phyloP scores from a whole-genome alignment of 352 stramenopile genomes.

The Globisporangium parvum region DNA sequence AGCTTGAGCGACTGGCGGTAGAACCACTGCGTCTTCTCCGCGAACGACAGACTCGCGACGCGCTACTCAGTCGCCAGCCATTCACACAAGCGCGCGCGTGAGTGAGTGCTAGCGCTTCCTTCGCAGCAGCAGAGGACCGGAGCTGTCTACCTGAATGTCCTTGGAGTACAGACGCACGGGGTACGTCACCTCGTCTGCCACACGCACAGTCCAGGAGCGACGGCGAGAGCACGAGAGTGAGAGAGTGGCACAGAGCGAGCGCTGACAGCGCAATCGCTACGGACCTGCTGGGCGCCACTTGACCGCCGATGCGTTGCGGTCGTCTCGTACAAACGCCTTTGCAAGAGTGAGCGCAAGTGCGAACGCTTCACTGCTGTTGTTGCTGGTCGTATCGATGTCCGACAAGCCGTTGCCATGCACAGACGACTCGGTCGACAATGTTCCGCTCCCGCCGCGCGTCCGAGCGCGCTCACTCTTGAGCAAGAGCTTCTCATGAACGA shows the following conservation, averaged over 20 bases:
- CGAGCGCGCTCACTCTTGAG: conserved; percentile 4
- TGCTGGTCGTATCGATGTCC: not conserved
- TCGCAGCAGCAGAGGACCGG: not conserved
- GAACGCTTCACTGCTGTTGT: not conserved
- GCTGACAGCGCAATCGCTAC: not conserved
- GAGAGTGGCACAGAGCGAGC: not conserved
- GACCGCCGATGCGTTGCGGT: not conserved
- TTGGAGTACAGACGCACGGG: conserved; percentile 13
- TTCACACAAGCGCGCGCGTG: not conserved
- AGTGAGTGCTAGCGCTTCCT: not conserved
- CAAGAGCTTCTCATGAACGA: conserved; percentile 29
- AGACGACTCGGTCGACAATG: conserved; percentile 7
- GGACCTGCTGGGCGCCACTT: conserved; percentile 16
- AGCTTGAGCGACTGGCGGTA: conserved; percentile 59
- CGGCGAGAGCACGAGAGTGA: not conserved
- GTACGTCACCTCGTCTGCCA: conserved; percentile 6
- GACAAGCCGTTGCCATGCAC: conserved; percentile 4
- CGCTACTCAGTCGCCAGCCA: conserved; percentile 16
- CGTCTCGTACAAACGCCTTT: conserved; percentile 15
- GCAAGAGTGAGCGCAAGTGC: conserved; percentile 1
- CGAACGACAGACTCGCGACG: conserved; percentile 37
- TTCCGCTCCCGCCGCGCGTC: not conserved
- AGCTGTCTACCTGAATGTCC: conserved; percentile 8
- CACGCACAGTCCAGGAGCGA: not conserved
- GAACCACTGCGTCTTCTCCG: conserved; percentile 63